phyloP scores from a whole-genome alignment of 2,329 filamentous ascomycete genomes.

The Aspergillus sp. region DNA sequence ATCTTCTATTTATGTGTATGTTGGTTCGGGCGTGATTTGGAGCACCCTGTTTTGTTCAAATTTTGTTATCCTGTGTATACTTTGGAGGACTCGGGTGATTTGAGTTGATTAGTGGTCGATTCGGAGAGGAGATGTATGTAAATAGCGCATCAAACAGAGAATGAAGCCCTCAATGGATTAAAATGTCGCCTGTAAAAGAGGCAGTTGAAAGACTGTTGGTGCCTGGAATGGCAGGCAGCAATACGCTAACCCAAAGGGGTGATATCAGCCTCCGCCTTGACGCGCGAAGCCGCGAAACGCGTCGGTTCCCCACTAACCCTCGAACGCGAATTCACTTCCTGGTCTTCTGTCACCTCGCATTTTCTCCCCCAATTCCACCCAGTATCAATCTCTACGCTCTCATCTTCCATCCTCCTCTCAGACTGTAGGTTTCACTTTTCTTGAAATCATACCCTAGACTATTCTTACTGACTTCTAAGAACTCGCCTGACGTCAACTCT shows the following conservation, averaged over 20 bases:
- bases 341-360: background rate
- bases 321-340: constrained; percentile 22
- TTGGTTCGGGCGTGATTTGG: background rate
- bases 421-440: constrained; percentile 3
- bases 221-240: constrained; percentile 19
- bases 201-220: background rate
- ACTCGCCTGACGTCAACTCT: background rate
- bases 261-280: constrained; percentile 32
- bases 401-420: background rate
- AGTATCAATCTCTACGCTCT: background rate
- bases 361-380: constrained; percentile 1
- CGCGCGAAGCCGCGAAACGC: constrained; percentile 25
- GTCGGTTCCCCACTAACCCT: constrained; percentile 27
- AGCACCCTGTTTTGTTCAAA: too few relatives aligned
- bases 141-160: too few relatives aligned
- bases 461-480: background rate
- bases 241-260: constrained; percentile 23
- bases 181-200: too few relatives aligned
- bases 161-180: too few relatives aligned
- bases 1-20: constrained; percentile 3
- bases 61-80: too few relatives aligned
- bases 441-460: background rate
- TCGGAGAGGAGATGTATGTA: too few relatives aligned
- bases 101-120: too few relatives aligned
- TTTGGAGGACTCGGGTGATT: too few relatives aligned